Base-by-base conservation (phyloP, 2,329 filamentous ascomycete species). In the Cladophialophora yegresii region DNA sequence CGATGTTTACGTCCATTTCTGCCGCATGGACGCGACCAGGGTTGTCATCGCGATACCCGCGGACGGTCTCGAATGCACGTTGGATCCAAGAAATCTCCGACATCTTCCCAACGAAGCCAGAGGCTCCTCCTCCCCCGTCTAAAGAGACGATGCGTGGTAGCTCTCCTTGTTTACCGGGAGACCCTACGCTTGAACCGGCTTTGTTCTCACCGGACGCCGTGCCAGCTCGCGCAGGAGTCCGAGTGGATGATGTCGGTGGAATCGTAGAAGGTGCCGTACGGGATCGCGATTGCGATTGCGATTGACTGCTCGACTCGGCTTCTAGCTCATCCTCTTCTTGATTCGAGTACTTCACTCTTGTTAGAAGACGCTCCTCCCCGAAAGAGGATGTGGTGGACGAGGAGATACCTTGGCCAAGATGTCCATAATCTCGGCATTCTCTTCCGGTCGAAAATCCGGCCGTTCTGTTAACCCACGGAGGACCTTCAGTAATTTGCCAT, bases 81-180 rank as follows among this genome's bases (percentile, higher is more conserved):
- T 63, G 63, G n/a, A 70, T 62, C 68, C 68, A 70, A 43, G 66
- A 63, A 33, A 70, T 69, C 26, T 68, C 68, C 4, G 68, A 70
- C 57, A 67, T 67, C 54, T 69, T 68, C 16, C 68, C 68, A 12
- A 70, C 49, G 49, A 61, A 69, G 36, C 68, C 68, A 13, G 66
- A 58, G 2, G 64, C 64, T 2, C 68, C 68, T 16, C 36, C 54
- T 32, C 68, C 68, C 23, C 32, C 12, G 22, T 66, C 64, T 8
- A 70, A 60, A 50, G 47, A 13, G 65, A 70, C 62, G 9, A 64
- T 53, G 16, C 47, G 40, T 10, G 54, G n/a, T 26, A 67, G 51
- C 54, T 65, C 64, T 10, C 62, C 66, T 51, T 67, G 56, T 26
- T 47, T 57, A 2, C 62, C 59, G 13, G 68, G 66, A 45, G 66